Evolutionary conservation across 1,284 basidiomycete species (phyloP), one percentile per base, ranked within the genome.

Genomic region (Bothia castanella): DNA sequence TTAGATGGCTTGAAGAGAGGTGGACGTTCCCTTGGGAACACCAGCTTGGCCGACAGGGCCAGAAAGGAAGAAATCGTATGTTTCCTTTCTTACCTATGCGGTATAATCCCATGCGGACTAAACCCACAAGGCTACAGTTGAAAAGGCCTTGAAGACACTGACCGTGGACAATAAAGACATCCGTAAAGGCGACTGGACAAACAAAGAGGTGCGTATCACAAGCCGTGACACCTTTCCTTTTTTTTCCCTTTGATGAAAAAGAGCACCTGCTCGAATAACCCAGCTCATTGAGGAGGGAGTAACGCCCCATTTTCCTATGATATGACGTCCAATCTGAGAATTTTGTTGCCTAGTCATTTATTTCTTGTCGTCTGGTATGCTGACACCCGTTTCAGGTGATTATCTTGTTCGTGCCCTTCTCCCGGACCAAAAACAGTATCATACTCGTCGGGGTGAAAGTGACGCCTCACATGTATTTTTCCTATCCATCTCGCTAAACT

Each of bases 41-140:
- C 72, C 51, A 89, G 85, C 65, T 75, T 99, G 60, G 94, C 93
- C 1, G 96, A 97, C 73, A 97, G 90, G 74, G 93, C 93, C 31
- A 92, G 79, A 77, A 97, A 97, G 74, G 96, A 98, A 71, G 96
- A 99, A 72, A 87, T 97, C 53, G 92, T 91, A 58, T 65, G 83
- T 75, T 35, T 23, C 32, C 31, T 36, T 12, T 16, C 36, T 23
- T 41, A 19, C 20, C 21, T 51, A 45, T 40, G 34, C 40, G 5
- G 17, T 25, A 19, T 44, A 35, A 35, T 38, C 40, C 19, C 47
- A 47, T 60, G 35, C 61, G 57, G 29, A 59, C 56, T 56, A 37
- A 63, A 42, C 40, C 29, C 46, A 51, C 39, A 63, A 89, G 90
- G 92, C 86, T 14, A 88, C 78, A 13, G 82, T 92, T 19, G 89